Evolutionary conservation across 2,329 filamentous ascomycete genomes (phyloP).

Genomic region (Aspergillus phoenicis): DNA sequence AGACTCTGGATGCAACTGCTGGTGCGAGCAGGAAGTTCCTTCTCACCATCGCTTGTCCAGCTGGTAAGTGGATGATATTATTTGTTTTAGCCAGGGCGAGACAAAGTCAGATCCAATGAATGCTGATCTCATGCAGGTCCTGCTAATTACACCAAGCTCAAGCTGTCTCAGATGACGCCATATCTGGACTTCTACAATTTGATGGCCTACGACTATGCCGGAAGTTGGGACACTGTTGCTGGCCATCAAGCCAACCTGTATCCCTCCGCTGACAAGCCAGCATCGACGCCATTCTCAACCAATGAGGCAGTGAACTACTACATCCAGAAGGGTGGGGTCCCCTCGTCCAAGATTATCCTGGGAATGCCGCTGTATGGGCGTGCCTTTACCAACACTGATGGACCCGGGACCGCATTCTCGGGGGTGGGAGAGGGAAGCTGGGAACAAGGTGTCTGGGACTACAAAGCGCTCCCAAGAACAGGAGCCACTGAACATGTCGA

Average conservation of each 20-base stretch:
- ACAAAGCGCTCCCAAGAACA: conserved; percentile 75
- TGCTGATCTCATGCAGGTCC: conserved; percentile 33
- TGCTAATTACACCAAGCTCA: conserved; percentile 45
- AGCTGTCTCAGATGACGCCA: conserved; percentile 48
- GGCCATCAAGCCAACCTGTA: conserved; percentile 84
- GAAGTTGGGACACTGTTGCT: conserved; percentile 72
- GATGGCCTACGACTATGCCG: conserved; percentile 87
- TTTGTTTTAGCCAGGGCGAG: background rate
- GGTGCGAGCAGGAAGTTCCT: conserved; percentile 48
- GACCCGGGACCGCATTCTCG: conserved; percentile 69
- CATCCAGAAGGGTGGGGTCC: conserved; percentile 60
- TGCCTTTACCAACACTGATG: conserved; percentile 78
- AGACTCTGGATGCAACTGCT: conserved; percentile 44
- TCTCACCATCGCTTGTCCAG: conserved; percentile 54
- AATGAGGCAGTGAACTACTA: conserved; percentile 72
- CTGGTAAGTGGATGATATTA: conserved; percentile 32
- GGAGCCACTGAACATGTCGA: conserved; percentile 69
- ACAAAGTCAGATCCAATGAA: background rate
- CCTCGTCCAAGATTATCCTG: conserved; percentile 74
- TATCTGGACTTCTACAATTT: conserved; percentile 58
- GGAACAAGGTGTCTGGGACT: conserved; percentile 86
- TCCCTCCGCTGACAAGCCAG: conserved; percentile 60
- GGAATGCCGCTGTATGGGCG: conserved; percentile 96
- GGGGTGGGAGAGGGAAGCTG: conserved; percentile 75
- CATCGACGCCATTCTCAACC: conserved; percentile 77